Percentiles rank a stretch among this genome's conserved stretches.
These are phyloP conservation scores for Mycena rebaudengoi DNA, from an alignment of 768 basidiomycete species.

Conservation along the genomic window DNA sequence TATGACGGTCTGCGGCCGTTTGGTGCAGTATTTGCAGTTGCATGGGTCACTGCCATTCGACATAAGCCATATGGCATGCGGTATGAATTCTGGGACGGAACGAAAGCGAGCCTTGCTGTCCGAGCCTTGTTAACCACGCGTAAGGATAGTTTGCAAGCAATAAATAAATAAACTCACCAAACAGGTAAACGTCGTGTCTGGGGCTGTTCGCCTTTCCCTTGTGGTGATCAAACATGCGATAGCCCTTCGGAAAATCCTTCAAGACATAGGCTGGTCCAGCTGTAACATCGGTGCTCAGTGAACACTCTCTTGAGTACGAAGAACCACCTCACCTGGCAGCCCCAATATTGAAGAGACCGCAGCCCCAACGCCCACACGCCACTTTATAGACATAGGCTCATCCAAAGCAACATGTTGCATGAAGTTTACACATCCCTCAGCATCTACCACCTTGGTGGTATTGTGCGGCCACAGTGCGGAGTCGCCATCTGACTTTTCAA, in stretches of 20 bases:
- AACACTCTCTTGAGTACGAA: neutral
- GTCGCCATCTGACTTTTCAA: slow-evolving; percentile 70
- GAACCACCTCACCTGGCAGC: slow-evolving; percentile 55
- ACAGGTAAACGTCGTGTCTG: slow-evolving; percentile 82
- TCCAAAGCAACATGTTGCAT: slow-evolving; percentile 65
- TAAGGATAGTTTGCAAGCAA: neutral
- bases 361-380: slow-evolving; percentile 58
- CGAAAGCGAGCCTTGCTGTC: slow-evolving; percentile 64
- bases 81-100: slow-evolving; percentile 85
- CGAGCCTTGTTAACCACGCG: slow-evolving; percentile 42
- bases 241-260: slow-evolving; percentile 69
- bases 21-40: slow-evolving; percentile 80
- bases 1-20: slow-evolving; percentile 74
- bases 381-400: slow-evolving; percentile 61
- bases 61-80: slow-evolving; percentile 84
- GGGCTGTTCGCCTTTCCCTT: slow-evolving; percentile 65
- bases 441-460: slow-evolving; percentile 60
- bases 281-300: slow-evolving; percentile 35
- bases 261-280: slow-evolving; percentile 67
- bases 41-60: slow-evolving; percentile 65
- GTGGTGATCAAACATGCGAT: slow-evolving; percentile 78
- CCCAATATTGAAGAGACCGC: slow-evolving; percentile 53
- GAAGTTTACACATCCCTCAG: slow-evolving; percentile 75
- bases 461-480: slow-evolving; percentile 62
- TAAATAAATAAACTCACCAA: slow-evolving; percentile 54